Conservation (phyloP, 2,329 filamentous ascomycete genomes). For the Sporothrix schenckii region DNA sequence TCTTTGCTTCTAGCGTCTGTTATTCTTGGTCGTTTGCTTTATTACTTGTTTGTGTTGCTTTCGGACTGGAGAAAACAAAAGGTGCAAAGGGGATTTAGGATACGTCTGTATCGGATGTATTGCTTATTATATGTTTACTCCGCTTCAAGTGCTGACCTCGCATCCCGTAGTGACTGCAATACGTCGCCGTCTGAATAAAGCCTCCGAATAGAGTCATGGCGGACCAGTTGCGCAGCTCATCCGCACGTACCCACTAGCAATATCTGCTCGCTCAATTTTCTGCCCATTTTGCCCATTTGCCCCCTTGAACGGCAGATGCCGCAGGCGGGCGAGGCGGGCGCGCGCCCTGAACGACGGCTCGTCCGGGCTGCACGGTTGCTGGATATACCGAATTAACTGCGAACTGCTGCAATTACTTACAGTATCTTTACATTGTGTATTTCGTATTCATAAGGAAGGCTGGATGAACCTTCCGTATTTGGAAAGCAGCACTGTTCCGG, state of each 20-base stretch:
- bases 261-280: constrained; percentile 11
- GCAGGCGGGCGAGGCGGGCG: background rate
- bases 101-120: background rate
- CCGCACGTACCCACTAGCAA: constrained; percentile 13
- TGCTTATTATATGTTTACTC: background rate
- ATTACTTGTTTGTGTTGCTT: background rate
- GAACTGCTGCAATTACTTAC: background rate
- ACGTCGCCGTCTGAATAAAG: background rate
- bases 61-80: background rate
- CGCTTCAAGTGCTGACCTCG: too few relatives aligned
- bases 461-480: constrained; percentile 13
- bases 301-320: constrained; percentile 16
- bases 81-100: background rate
- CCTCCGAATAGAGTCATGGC: background rate
- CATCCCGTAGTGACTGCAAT: background rate
- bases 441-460: background rate
- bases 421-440: background rate
- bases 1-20: background rate
- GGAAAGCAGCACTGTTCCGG: constrained; percentile 13
- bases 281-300: constrained; percentile 3
- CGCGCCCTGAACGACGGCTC: constrained; percentile 1
- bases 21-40: background rate
- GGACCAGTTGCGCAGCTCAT: background rate
- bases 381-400: background rate
- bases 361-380: background rate